Evolutionary conservation across 2,329 filamentous ascomycete species (phyloP).

Genomic region (Septoria petroselini): DNA sequence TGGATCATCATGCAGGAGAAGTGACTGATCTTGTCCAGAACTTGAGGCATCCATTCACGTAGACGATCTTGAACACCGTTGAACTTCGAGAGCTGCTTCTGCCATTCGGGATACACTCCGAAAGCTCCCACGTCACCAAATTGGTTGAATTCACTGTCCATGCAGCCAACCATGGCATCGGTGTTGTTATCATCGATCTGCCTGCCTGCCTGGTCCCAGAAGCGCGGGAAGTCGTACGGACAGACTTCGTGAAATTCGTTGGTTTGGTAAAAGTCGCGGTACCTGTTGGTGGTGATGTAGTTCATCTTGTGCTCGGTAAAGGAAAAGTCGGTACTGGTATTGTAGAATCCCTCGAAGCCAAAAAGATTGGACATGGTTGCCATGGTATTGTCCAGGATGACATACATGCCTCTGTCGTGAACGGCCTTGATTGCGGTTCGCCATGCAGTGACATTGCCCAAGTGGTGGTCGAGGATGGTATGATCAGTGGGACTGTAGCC

Average conservation of each 20-base stretch:
- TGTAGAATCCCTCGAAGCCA: conserved; percentile 60
- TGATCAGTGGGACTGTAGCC: conserved; percentile 57
- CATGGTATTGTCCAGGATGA: conserved; percentile 64
- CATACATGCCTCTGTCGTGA: conserved; percentile 62
- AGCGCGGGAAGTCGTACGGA: conserved; percentile 57
- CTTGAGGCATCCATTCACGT: conserved; percentile 60
- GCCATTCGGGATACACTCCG: conserved; percentile 61
- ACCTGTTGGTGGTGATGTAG: conserved; percentile 56
- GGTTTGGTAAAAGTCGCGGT: conserved; percentile 57
- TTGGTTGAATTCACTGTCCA: conserved; percentile 62
- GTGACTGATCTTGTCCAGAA: conserved; percentile 56
- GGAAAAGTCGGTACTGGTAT: conserved; percentile 56
- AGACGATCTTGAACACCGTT: conserved; percentile 65
- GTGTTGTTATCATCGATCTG: conserved; percentile 50
- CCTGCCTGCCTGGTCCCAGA: conserved; percentile 59
- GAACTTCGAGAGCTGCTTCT: conserved; percentile 64
- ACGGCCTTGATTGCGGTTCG: conserved; percentile 57
- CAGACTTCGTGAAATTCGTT: conserved; percentile 52
- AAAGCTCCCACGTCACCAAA: conserved; percentile 64
- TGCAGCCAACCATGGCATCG: conserved; percentile 53
- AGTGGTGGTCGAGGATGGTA: conserved; percentile 62
- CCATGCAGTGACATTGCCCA: conserved; percentile 59
- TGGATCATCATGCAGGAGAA: conserved; percentile 63
- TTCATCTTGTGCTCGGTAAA: conserved; percentile 55
- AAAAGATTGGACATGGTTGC: conserved; percentile 63